Evolutionary conservation across 805 yeast species (phyloP), one percentile per base, ranked within the genome.

Genomic region (Ogataea saltuana): DNA sequence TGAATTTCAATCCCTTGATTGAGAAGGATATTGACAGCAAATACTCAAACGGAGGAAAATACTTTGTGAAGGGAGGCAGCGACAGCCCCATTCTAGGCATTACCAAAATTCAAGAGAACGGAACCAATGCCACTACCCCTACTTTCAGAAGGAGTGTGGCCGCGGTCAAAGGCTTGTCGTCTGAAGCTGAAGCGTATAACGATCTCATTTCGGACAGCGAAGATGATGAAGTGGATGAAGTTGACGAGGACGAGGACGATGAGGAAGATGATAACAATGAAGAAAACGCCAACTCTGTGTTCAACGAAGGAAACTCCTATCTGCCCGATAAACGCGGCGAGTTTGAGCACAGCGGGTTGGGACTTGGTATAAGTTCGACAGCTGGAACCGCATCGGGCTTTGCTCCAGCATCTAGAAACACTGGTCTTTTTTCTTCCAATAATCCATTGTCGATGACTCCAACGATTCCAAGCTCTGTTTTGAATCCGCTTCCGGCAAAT

Each of bases 31-130:
- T 91, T 29, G 98, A 91, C 59, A 80, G 85, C 44, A 91, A 91
- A 57, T 91, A 91, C 56, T 83, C 83, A 10, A 75, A 75, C 50
- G 99, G 99, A 5, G 99, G 99, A 2, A 85, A 90, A 57, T 91
- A 86, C 59, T 89, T 81, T 58, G 87, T 85, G 12, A 55, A 51
- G 20, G 53, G 50, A 19, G 45, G 49, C 17, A 22, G 41, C 21
- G 44, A 38, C 6, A 40, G 43, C 12, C 39, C 50, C 1, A 16
- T 36, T 16, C 19, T 46, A 13, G 42, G 21, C 3, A 18, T 36
- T 8, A 4, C 46, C 8, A 42, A 39, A 26, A 31, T 41, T 8
- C 33, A 42, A 4, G 40, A 44, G 15, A 41, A 43, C 11, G 49
- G 42, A 17, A 36, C 35, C 4, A 42, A 30, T 15, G 41, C 51